These are phyloP conservation scores for Phytophthora cryptogea DNA, from an alignment of 352 stramenopile species.

Conservation along the genomic window DNA sequence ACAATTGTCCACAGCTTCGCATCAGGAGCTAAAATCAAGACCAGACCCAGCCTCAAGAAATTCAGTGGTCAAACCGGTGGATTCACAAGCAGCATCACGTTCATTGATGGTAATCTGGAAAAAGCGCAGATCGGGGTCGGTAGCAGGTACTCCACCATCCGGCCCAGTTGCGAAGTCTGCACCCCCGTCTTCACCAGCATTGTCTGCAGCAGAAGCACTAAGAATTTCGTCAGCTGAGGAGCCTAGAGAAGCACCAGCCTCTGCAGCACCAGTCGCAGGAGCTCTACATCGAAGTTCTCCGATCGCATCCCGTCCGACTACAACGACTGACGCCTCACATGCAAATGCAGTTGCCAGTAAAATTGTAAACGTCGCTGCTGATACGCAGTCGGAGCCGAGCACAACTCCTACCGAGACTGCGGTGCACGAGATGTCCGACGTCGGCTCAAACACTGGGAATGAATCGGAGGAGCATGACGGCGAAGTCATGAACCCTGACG, in stretches of 20 bases:
- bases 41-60: neutral
- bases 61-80: neutral
- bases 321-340: neutral
- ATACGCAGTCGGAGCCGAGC: conserved; percentile 10
- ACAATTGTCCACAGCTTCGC: neutral
- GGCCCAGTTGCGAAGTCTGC: neutral
- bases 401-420: neutral
- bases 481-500: conserved; percentile 28
- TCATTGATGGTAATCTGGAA: neutral
- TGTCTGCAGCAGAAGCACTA: neutral
- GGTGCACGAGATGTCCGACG: conserved; percentile 3
- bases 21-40: neutral
- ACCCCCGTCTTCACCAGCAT: neutral
- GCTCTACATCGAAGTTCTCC: neutral
- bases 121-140: neutral
- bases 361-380: conserved; percentile 5
- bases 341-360: conserved; percentile 1
- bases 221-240: neutral
- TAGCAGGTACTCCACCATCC: neutral
- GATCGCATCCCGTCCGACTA: neutral
- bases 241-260: neutral
- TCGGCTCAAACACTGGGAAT: conserved; percentile 4
- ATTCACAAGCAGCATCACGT: conserved; percentile 4
- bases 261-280: neutral
- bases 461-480: conserved; percentile 23